Conservation (phyloP, 495 filamentous ascomycete genomes). For the Apodospora peruviana region DNA sequence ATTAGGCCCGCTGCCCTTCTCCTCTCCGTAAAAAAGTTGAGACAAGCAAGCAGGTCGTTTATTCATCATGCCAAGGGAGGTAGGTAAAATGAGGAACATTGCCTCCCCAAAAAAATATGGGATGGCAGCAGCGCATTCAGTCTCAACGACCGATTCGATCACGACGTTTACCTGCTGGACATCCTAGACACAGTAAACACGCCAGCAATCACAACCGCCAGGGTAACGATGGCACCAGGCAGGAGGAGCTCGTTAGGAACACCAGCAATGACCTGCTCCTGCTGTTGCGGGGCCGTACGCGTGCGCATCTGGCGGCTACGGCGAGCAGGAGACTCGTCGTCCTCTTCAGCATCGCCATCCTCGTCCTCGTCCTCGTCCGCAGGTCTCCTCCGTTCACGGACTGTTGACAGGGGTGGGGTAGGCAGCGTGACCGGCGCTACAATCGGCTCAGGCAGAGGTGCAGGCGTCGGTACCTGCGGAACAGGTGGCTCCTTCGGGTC, state of each 20-base stretch:
- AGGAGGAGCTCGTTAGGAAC: constrained; percentile 93
- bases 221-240: constrained; percentile 87
- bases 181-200: constrained; percentile 87
- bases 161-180: too few species aligned
- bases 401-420: constrained; percentile 46
- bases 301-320: constrained; percentile 31
- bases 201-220: constrained; percentile 88
- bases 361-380: constrained; percentile 54
- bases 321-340: constrained; percentile 47
- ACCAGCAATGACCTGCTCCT: constrained; percentile 79
- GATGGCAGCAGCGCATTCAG: too few species aligned
- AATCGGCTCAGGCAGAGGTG: constrained; percentile 47
- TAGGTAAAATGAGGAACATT: too few species aligned
- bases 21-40: too few species aligned
- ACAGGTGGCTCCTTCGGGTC: constrained; percentile 83
- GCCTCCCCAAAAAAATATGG: too few species aligned
- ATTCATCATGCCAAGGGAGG: too few species aligned
- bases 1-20: too few species aligned
- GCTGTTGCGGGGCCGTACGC: constrained; percentile 38
- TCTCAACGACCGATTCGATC: too few species aligned
- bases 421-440: constrained; percentile 47
- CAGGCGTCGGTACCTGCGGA: constrained; percentile 51
- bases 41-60: too few species aligned
- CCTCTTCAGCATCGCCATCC: constrained; percentile 55
- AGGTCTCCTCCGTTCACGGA: constrained; percentile 55